Conservation (phyloP, 2,329 filamentous ascomycete species). For the Metarhizium humberi region DNA sequence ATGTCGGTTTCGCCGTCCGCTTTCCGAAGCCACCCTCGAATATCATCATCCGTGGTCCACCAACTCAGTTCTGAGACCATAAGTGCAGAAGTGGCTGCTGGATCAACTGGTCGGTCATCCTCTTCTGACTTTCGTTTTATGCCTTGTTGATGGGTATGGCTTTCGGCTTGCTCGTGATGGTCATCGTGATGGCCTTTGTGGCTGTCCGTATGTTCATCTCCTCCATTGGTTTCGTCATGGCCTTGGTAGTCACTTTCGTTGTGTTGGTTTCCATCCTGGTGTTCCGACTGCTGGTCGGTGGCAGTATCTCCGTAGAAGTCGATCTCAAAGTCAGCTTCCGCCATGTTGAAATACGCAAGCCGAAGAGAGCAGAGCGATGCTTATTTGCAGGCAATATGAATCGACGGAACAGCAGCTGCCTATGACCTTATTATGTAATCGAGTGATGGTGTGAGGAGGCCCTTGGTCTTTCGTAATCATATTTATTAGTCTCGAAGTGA, state of each 20-base stretch:
- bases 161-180: slow-evolving; percentile 15
- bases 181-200: slow-evolving; percentile 14
- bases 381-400: not conserved
- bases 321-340: slow-evolving; percentile 64
- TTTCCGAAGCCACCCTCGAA: slow-evolving; percentile 75
- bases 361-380: not conserved
- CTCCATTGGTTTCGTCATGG: slow-evolving; percentile 27
- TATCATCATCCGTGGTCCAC: slow-evolving; percentile 95
- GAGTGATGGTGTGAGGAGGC: not conserved
- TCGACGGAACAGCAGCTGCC: not conserved
- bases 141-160: slow-evolving; percentile 30
- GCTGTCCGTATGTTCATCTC: slow-evolving; percentile 24
- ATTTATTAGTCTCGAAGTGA: slow-evolving; percentile 2
- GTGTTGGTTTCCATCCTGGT: slow-evolving; percentile 26
- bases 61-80: slow-evolving; percentile 87
- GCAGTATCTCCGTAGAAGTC: slow-evolving; percentile 59
- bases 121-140: slow-evolving; percentile 52
- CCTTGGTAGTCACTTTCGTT: slow-evolving; percentile 14
- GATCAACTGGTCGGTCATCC: slow-evolving; percentile 50
- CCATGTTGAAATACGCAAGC: slow-evolving; percentile 35
- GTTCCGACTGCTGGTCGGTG: slow-evolving; percentile 29
- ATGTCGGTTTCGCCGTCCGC: slow-evolving; percentile 77
- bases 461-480: not conserved
- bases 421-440: not conserved
- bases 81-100: slow-evolving; percentile 57